These are phyloP conservation scores for Aegilops umbellulata DNA, from an alignment of 176 grass and related monocot species.

Conservation along the genomic window DNA sequence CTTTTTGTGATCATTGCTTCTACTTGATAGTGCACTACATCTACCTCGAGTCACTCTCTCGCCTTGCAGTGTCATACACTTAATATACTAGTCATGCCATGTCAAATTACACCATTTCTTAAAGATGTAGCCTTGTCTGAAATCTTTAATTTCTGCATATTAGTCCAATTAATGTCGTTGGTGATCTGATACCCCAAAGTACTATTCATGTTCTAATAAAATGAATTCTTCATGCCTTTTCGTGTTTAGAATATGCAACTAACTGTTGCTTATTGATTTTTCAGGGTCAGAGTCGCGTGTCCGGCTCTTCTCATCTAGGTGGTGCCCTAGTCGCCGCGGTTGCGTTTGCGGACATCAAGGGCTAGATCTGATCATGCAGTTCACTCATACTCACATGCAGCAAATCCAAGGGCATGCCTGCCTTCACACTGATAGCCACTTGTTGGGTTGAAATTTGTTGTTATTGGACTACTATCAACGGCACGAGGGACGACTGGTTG, in stretches of 20 bases:
- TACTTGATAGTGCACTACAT: too few species aligned
- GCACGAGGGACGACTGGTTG: background rate
- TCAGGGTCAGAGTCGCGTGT: conserved; percentile 44
- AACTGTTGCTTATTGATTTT: conserved; percentile 9
- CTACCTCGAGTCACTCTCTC: too few species aligned
- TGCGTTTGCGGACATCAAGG: conserved; percentile 45
- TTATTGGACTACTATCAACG: background rate
- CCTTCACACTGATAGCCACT: background rate
- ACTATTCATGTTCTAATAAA: background rate
- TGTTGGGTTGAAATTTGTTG: background rate
- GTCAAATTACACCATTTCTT: too few species aligned
- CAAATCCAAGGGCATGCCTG: background rate
- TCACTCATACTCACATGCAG: background rate
- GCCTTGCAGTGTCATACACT: too few species aligned
- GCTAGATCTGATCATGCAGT: conserved; percentile 48
- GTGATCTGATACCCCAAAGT: too few species aligned
- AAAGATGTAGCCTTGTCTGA: too few species aligned
- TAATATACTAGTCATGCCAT: too few species aligned
- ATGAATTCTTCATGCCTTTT: conserved; percentile 23
- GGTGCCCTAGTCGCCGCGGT: conserved; percentile 56
- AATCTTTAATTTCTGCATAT: too few species aligned
- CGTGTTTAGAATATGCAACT: background rate
- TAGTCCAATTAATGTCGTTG: too few species aligned
- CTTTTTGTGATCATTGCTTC: too few species aligned
- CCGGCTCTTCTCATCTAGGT: conserved; percentile 66